These are phyloP conservation scores for Cryptococcus floricola DNA, from an alignment of 1,284 basidiomycete genomes.

Conservation along the genomic window DNA sequence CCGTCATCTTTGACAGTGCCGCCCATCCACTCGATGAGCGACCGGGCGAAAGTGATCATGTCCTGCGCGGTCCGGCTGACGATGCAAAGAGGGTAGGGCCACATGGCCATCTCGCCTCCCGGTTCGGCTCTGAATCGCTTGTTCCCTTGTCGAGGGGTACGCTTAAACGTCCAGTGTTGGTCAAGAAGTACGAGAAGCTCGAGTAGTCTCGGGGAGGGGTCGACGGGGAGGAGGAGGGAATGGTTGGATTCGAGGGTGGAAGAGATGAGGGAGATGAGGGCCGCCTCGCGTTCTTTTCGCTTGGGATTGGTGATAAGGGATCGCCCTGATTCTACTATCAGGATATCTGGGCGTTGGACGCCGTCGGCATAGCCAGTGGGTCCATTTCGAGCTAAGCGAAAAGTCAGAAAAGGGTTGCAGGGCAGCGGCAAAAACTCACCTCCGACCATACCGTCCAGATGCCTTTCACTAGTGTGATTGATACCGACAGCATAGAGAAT, in stretches of 20 bases:
- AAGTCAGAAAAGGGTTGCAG: constrained; percentile 5
- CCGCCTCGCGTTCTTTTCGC: constrained; percentile 84
- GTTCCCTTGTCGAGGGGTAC: constrained; percentile 55
- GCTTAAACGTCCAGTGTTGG: constrained; percentile 90
- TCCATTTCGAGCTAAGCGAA: constrained; percentile 51
- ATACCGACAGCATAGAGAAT: constrained; percentile 93
- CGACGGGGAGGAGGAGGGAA: constrained; percentile 86
- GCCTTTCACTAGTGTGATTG: constrained; percentile 95
- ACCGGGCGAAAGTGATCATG: constrained; percentile 89
- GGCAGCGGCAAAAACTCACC: constrained; percentile 48
- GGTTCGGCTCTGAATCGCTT: background rate
- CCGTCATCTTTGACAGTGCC: constrained; percentile 87
- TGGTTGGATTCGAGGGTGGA: constrained; percentile 71
- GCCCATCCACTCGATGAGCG: constrained; percentile 99
- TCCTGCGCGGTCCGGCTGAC: constrained; percentile 86
- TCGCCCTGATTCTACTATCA: constrained; percentile 90
- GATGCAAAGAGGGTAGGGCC: constrained; percentile 75
- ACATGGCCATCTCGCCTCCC: constrained; percentile 10
- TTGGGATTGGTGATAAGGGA: constrained; percentile 76
- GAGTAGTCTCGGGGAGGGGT: constrained; percentile 86
- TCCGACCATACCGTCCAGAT: constrained; percentile 85
- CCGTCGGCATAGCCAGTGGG: constrained; percentile 58
- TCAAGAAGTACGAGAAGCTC: constrained; percentile 93
- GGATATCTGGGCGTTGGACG: constrained; percentile 78
- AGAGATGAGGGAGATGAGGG: constrained; percentile 82